phyloP scores from a whole-genome alignment of 495 filamentous ascomycete genomes.

The Friedmanniomyces simplex region DNA sequence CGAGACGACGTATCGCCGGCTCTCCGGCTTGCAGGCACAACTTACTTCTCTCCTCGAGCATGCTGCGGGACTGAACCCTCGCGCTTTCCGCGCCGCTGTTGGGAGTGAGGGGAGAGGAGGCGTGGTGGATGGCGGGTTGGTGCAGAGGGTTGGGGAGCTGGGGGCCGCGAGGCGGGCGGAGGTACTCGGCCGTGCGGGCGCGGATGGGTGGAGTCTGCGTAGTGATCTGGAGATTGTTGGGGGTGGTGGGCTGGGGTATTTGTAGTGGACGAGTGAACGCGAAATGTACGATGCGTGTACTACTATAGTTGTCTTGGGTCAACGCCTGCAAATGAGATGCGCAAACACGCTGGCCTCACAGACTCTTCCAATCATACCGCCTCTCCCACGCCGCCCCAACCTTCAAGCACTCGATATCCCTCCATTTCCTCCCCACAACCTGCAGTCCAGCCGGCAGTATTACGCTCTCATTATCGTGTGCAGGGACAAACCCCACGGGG shows the following conservation, averaged over 20 bases:
- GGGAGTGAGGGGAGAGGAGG: conserved; percentile 39
- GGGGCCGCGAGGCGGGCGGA: conserved; percentile 57
- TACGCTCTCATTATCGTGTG: conserved; percentile 23
- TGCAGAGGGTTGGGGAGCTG: conserved; percentile 59
- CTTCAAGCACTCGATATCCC: conserved; percentile 40
- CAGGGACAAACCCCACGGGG: conserved; percentile 42
- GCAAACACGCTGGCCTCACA: too few species aligned
- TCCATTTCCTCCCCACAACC: conserved; percentile 43
- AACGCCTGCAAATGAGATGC: too few species aligned
- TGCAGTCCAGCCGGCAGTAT: conserved; percentile 48
- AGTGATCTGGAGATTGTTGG: conserved; percentile 51
- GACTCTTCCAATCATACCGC: conserved; percentile 39
- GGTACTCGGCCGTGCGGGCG: conserved; percentile 44
- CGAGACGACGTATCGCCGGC: conserved; percentile 71
- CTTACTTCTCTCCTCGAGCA: conserved; percentile 66
- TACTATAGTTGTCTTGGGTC: too few species aligned
- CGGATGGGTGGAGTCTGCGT: conserved; percentile 44
- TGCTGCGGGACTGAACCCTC: conserved; percentile 69
- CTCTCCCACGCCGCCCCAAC: conserved; percentile 44
- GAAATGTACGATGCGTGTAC: not conserved
- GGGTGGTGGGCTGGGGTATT: conserved; percentile 47
- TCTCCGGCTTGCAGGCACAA: conserved; percentile 72
- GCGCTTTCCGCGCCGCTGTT: conserved; percentile 52
- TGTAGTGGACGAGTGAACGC: conserved; percentile 14
- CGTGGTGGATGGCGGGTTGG: conserved; percentile 51